phyloP scores from a whole-genome alignment of 352 stramenopile genomes.

The Salisapilia sapeloensis region DNA sequence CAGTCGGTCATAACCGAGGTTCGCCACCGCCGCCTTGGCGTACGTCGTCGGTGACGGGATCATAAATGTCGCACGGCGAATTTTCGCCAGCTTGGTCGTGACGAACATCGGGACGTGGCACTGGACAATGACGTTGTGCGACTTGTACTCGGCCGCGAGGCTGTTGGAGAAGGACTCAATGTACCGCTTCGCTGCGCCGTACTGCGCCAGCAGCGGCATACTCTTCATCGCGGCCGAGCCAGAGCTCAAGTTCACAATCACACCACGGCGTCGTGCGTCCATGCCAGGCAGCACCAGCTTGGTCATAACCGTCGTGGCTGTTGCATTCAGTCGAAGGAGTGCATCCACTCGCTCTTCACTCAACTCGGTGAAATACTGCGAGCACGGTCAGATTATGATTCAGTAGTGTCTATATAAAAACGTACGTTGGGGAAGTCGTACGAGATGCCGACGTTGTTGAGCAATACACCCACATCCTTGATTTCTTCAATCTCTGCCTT shows the following conservation, averaged over 20 bases:
- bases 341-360: slow-evolving; percentile 83
- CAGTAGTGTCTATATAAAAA: not conserved
- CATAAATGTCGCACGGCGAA: slow-evolving; percentile 88
- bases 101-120: slow-evolving; percentile 99
- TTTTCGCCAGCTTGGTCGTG: slow-evolving; percentile 97
- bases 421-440: slow-evolving; percentile 91
- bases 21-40: slow-evolving; percentile 81
- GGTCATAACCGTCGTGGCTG: slow-evolving; percentile 60
- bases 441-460: slow-evolving; percentile 99
- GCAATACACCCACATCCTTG: slow-evolving; percentile 92
- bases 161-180: slow-evolving; percentile 95
- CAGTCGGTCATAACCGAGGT: slow-evolving; percentile 87
- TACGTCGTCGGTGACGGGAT: slow-evolving; percentile 86
- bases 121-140: slow-evolving; percentile 89
- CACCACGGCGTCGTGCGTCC: slow-evolving; percentile 87
- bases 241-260: slow-evolving; percentile 96
- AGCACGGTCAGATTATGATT: not conserved
- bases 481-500: slow-evolving; percentile 36
- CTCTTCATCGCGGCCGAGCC: slow-evolving; percentile 90
- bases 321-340: slow-evolving; percentile 84
- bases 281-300: slow-evolving; percentile 87
- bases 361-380: slow-evolving; percentile 93
- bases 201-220: slow-evolving; percentile 92
- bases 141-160: slow-evolving; percentile 89
- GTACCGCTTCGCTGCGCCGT: slow-evolving; percentile 96